Conservation (phyloP, 164 flowering plant genomes). For the Magnolia changhungtana region DNA sequence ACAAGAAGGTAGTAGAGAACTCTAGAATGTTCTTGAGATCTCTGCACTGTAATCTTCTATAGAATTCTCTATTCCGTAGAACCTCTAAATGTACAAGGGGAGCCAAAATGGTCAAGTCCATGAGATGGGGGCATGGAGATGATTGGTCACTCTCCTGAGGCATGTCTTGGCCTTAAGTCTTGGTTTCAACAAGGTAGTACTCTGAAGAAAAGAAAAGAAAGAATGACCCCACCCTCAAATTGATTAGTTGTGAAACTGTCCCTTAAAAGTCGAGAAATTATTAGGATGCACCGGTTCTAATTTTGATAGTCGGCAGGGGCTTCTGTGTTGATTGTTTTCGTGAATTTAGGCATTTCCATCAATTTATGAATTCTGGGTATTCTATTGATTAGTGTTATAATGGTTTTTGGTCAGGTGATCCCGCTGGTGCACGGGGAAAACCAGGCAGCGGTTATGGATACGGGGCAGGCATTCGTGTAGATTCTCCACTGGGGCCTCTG, state of each 20-base stretch:
- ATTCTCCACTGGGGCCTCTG: conserved; percentile 88
- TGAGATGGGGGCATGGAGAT: too few species aligned
- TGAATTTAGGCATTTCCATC: background rate
- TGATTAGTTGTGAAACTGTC: background rate
- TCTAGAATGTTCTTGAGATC: too few species aligned
- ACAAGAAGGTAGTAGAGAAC: too few species aligned
- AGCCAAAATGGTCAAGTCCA: too few species aligned
- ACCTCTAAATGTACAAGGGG: too few species aligned
- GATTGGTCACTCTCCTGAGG: too few species aligned
- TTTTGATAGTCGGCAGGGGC: background rate
- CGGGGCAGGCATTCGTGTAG: conserved; percentile 83
- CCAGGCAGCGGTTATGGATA: conserved; percentile 96
- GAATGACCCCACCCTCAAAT: background rate
- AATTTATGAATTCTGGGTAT: background rate
- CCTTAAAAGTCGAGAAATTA: background rate
- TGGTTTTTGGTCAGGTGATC: conserved; percentile 63
- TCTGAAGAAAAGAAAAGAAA: too few species aligned
- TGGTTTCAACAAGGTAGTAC: too few species aligned
- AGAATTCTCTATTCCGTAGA: too few species aligned
- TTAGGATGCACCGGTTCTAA: background rate
- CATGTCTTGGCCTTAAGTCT: too few species aligned
- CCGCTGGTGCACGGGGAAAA: conserved; percentile 92
- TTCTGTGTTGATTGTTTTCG: background rate
- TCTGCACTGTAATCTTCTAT: too few species aligned
- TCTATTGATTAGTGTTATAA: background rate